Percentiles rank a stretch among this genome's conserved stretches.
Evolutionary conservation across 257 asterid species (phyloP).

Genomic region (Verbascum thapsus): DNA sequence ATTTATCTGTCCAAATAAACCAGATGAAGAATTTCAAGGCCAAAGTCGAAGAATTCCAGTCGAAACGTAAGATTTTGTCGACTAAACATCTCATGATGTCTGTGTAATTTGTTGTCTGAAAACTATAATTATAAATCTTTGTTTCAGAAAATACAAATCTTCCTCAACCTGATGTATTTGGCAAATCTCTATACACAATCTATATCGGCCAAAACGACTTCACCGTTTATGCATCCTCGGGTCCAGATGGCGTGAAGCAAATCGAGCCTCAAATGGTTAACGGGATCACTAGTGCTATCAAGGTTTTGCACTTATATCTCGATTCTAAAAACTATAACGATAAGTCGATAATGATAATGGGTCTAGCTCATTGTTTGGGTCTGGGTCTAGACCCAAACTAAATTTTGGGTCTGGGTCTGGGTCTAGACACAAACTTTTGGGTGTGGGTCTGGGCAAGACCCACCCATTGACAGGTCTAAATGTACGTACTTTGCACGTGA

Average conservation of each 20-base stretch:
- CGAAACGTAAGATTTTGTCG: slow-evolving; percentile 48
- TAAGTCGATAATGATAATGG: too few relatives aligned
- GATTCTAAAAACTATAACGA: too few relatives aligned
- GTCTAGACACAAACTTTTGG: too few relatives aligned
- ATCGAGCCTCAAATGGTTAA: slow-evolving; percentile 45
- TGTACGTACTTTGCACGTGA: too few relatives aligned
- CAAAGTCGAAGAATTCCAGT: slow-evolving; percentile 38
- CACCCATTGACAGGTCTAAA: too few relatives aligned
- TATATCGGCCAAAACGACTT: slow-evolving; percentile 75
- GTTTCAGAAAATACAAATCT: slow-evolving; percentile 41
- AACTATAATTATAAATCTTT: not conserved
- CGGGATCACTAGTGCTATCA: slow-evolving; percentile 48
- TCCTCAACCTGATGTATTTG: slow-evolving; percentile 53
- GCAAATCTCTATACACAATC: slow-evolving; percentile 53
- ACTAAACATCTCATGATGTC: too few relatives aligned
- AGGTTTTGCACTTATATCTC: slow-evolving; percentile 46
- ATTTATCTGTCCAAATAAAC: slow-evolving; percentile 57
- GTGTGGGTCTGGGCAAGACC: too few relatives aligned
- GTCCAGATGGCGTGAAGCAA: slow-evolving; percentile 48
- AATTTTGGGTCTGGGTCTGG: too few relatives aligned
- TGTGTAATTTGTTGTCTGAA: too few relatives aligned
- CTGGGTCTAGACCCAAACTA: too few relatives aligned
- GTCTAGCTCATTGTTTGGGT: too few relatives aligned
- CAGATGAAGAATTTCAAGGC: slow-evolving; percentile 59
- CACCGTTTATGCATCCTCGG: slow-evolving; percentile 40